Evolutionary conservation across 306 rosid genomes (phyloP), one percentile per base, ranked within the genome.

Genomic region (Trifolium fragiferum): DNA sequence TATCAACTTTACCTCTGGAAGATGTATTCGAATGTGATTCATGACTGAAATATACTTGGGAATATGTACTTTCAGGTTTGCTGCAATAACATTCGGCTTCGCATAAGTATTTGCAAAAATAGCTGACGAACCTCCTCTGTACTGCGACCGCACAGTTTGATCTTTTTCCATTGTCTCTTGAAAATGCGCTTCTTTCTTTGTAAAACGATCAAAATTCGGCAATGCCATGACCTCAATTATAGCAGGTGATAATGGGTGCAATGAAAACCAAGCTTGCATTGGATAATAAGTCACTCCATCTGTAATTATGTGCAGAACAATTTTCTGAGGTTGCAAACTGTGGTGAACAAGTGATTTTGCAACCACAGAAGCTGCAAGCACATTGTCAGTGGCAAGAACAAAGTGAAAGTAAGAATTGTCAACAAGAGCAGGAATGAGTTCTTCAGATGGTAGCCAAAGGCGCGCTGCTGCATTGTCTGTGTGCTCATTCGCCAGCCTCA

Each of bases 251-350:
- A 94, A 76, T 18, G 95, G 75, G 66, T 94, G 97, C 80, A 94
- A 74, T 20, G 97, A 92, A 77, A 94, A 94, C 99, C 97, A 94
- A 37, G 99, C 96, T 55, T 94, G 99, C 99, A 94, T 94, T 0
- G 99, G 95, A 77, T 84, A 90, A 47, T 86, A 94, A 41, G 97
- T 92, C 86, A 90, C 92, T 60, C 84, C 82, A 35, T 94, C 99
- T 8, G 99, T 94, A 59, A 94, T 94, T 72, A 94, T 85, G 85
- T 94, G 99, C 59, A 94, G 86, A 76, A 92, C 89, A 81, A 90
- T 86, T 67, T 70, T 82, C 23, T 80, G 86, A 37, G 97, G 95
- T 10, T 65, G 76, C 86, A 94, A 80, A 14, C 96, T 79, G 80
- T 90, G 88, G 51, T 55, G 89, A 33, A 94, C 92, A 9, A 94